Conservation (phyloP, 2,329 filamentous ascomycete species). For the Paecilomyces fulvus region DNA sequence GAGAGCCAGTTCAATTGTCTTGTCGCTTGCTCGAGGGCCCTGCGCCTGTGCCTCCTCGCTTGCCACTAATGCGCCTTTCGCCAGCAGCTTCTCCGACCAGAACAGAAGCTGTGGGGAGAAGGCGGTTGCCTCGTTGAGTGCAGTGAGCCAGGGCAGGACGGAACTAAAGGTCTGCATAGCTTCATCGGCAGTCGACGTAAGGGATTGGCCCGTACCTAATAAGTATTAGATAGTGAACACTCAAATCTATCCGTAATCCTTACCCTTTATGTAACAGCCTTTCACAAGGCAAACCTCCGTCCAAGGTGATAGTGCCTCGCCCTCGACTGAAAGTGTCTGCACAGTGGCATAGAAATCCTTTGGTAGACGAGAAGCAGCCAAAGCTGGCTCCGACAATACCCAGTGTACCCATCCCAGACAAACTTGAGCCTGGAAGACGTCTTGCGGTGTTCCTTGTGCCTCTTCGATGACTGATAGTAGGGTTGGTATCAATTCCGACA, state of each 20-base stretch:
- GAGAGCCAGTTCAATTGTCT: conserved; percentile 31
- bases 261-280: conserved; percentile 67
- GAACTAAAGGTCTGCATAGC: conserved; percentile 60
- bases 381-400: conserved; percentile 59
- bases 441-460: conserved; percentile 46
- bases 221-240: conserved; percentile 8
- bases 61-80: conserved; percentile 63
- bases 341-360: conserved; percentile 51
- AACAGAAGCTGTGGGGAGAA: conserved; percentile 59
- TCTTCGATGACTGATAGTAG: conserved; percentile 48
- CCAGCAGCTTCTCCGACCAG: conserved; percentile 72
- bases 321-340: conserved; percentile 44
- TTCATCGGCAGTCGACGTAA: conserved; percentile 37
- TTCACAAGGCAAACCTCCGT: conserved; percentile 75
- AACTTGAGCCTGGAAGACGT: conserved; percentile 67
- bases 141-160: conserved; percentile 53
- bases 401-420: conserved; percentile 82
- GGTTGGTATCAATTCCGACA: conserved; percentile 32
- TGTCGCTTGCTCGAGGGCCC: conserved; percentile 13
- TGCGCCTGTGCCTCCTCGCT: conserved; percentile 40
- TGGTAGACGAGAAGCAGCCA: conserved; percentile 56
- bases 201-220: conserved; percentile 40
- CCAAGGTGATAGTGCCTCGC: conserved; percentile 57
- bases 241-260: conserved; percentile 14
- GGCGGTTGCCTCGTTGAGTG: conserved; percentile 26